Percentiles rank a stretch among this genome's conserved stretches.
Evolutionary conservation across 192 early-diverging fungal genomes (phyloP).

Genomic region (Spinellus fusiger): DNA sequence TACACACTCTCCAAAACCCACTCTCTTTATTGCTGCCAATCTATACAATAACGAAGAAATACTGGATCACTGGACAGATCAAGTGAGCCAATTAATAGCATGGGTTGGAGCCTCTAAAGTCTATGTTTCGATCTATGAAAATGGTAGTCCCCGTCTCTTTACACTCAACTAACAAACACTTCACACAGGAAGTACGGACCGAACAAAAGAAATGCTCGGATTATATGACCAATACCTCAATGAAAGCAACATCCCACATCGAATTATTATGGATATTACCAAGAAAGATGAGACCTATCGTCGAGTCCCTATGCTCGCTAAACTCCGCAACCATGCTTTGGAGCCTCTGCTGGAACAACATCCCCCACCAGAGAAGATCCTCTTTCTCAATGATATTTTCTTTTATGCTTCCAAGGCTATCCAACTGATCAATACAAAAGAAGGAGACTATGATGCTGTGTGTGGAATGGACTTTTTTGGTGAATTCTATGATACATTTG

Average conservation of each 20-base stretch:
- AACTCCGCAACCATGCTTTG: conserved; percentile 3
- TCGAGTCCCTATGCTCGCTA: conserved; percentile 6
- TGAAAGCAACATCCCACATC: neutral
- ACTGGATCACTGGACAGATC: neutral
- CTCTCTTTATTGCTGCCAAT: conserved; percentile 16
- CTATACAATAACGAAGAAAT: conserved; percentile 18
- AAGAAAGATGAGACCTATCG: neutral
- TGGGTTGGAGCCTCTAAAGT: neutral
- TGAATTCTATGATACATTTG: conserved; percentile 18
- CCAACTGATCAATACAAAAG: neutral
- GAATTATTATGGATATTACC: neutral
- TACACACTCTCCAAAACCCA: neutral
- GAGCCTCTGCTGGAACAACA: neutral
- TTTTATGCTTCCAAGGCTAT: neutral
- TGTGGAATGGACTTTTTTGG: conserved; percentile 23
- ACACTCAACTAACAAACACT: neutral
- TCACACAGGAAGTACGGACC: neutral
- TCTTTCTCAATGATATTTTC: conserved; percentile 21
- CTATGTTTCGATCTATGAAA: conserved; percentile 11
- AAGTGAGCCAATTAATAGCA: neutral
- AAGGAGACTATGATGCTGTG: conserved; percentile 9
- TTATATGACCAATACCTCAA: neutral
- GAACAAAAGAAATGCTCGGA: neutral
- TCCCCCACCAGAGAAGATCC: neutral
- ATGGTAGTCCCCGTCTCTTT: neutral